Conservation (phyloP, 2,329 filamentous ascomycete species). For the Ceratocystis variospora region DNA sequence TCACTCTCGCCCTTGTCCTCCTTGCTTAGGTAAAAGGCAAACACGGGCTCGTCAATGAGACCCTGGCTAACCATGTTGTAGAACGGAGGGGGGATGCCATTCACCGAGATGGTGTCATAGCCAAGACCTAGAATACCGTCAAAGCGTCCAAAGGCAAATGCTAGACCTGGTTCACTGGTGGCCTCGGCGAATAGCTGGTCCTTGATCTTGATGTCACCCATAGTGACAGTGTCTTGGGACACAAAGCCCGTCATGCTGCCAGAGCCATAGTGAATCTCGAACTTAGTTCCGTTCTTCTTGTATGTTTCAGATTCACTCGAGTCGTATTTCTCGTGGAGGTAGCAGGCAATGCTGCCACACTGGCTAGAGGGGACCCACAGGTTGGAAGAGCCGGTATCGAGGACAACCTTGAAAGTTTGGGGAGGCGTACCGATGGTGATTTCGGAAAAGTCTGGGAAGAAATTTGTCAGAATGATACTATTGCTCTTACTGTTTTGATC, state of each 20-base stretch:
- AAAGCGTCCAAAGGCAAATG: conserved; percentile 94
- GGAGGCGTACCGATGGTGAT: conserved; percentile 84
- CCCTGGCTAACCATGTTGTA: conserved; percentile 90
- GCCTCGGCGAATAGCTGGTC: conserved; percentile 92
- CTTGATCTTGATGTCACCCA: conserved; percentile 81
- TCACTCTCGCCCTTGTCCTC: conserved; percentile 62
- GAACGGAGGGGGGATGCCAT: conserved; percentile 86
- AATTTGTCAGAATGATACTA: no score
- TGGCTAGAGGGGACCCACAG: conserved; percentile 89
- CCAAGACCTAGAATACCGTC: conserved; percentile 93
- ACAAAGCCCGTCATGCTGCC: conserved; percentile 88
- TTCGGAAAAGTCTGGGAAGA: conserved; percentile 73
- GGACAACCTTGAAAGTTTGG: conserved; percentile 94
- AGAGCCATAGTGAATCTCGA: conserved; percentile 91
- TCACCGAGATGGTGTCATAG: conserved; percentile 94
- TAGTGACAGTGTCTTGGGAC: conserved; percentile 72
- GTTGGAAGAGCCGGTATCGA: conserved; percentile 98
- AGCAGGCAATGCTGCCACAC: conserved; percentile 94
- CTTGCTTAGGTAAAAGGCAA: conserved; percentile 81
- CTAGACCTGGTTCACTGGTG: conserved; percentile 85
- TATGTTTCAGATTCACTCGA: conserved; percentile 77
- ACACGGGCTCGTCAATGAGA: conserved; percentile 80
- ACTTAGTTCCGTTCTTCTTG: conserved; percentile 84
- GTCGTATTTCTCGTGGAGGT: conserved; percentile 93
- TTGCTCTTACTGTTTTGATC: no score